Evolutionary conservation across 2,329 filamentous ascomycete species (phyloP), one percentile per base, ranked within the genome.

Genomic region (Pseudogymnoascus sp.): DNA sequence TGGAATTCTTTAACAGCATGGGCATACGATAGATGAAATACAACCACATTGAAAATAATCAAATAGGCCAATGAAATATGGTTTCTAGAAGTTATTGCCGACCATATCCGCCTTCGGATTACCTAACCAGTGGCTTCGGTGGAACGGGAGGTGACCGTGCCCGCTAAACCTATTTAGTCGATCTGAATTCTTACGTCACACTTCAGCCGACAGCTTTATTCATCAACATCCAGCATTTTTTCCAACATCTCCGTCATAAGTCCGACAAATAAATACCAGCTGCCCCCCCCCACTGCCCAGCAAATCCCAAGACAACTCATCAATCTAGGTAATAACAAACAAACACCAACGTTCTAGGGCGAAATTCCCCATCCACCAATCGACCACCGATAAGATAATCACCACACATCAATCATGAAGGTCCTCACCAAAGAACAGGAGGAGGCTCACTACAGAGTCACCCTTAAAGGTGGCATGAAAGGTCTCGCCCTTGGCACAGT

Each of bases 381-480:
- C 36, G 16, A 60, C 23, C 31, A 37, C 21, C 57, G n/a, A 61
- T 40, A 61, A 40, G 10, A 61, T 26, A 61, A 10, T 60, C 10
- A n/a, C 4, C 31, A 60, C 36, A 57, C 2, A 61, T 16, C 39
- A 61, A 40, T 5, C 18, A 99, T 97, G 95, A 97, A 97, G 88
- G 81, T 97, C 74, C 83, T 97, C 75, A 96, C 90, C 71, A 91
- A 93, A 75, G 91, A 97, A 84, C 91, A 97, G 79, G 93, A 97
- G 79, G 76, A 81, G 66, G 90, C 84, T 62, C 93, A 97, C 83
- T 96, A 96, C 84, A 79, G 81, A 74, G 80, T 83, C 65, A 95
- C 96, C 66, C 73, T 97, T 69, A 76, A 89, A 67, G 95, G 93
- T 68, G 90, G 90, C 67, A 62, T 81, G 11, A 70, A 86, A 51